Conservation (phyloP, 176 grass and related monocot genomes). For the Triticum timopheevii region DNA sequence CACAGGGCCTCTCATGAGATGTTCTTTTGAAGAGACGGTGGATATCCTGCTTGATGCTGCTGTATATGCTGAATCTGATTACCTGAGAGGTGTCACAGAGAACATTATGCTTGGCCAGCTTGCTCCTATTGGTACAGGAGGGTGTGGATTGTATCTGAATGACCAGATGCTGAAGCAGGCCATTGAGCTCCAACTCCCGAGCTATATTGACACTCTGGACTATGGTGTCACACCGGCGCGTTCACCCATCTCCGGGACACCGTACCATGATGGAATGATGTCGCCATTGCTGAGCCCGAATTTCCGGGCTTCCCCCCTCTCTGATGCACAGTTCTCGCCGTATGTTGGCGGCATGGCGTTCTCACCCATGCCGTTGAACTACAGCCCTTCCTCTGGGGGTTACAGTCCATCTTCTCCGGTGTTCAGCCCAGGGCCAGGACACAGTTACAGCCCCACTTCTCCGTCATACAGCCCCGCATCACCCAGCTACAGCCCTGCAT, state of each 20-base stretch:
- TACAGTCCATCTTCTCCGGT: slow-evolving; percentile 71
- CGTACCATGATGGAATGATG: slow-evolving; percentile 88
- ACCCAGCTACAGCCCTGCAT: slow-evolving; percentile 52
- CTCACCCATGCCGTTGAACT: slow-evolving; percentile 72
- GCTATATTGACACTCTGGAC: slow-evolving; percentile 70
- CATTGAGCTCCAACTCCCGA: slow-evolving; percentile 92
- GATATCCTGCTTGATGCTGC: slow-evolving; percentile 94
- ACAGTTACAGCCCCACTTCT: slow-evolving; percentile 53
- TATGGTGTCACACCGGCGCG: slow-evolving; percentile 79
- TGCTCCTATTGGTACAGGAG: slow-evolving; percentile 89
- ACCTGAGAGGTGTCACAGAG: slow-evolving; percentile 88
- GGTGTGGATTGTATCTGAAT: slow-evolving; percentile 81
- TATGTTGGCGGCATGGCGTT: slow-evolving; percentile 89
- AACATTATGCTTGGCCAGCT: slow-evolving; percentile 98
- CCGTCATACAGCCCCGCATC: slow-evolving; percentile 56
- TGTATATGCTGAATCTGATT: slow-evolving; percentile 89
- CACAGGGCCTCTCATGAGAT: slow-evolving; percentile 92
- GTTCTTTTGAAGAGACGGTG: slow-evolving; percentile 90
- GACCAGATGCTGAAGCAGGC: slow-evolving; percentile 94
- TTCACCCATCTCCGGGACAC: slow-evolving; percentile 80
- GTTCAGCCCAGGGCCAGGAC: slow-evolving; percentile 56
- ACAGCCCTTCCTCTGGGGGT: slow-evolving; percentile 67
- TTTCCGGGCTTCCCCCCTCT: slow-evolving; percentile 76
- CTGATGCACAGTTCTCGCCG: slow-evolving; percentile 87
- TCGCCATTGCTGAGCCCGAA: slow-evolving; percentile 93